These are phyloP conservation scores for Hortiboletus campestris DNA, from an alignment of 768 basidiomycete genomes.

Conservation along the genomic window DNA sequence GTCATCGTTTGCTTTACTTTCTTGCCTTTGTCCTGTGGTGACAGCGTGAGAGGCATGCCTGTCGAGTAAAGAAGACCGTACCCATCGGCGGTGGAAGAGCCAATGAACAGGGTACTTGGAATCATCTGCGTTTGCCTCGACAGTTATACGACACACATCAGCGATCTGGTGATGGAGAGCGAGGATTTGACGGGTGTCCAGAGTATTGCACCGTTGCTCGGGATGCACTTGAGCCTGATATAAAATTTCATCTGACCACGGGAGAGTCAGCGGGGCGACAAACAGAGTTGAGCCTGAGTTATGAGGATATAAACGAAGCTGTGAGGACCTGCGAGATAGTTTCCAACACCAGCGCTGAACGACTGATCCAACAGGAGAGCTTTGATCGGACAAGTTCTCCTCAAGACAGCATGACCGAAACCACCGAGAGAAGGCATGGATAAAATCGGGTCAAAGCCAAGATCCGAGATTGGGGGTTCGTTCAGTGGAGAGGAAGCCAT, in stretches of 20 bases:
- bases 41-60: slow-evolving; percentile 13
- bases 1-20: slow-evolving; percentile 44
- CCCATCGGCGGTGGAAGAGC: slow-evolving; percentile 73
- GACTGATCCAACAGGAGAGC: slow-evolving; percentile 76
- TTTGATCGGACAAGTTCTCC: slow-evolving; percentile 65
- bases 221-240: slow-evolving; percentile 76
- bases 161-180: slow-evolving; percentile 51
- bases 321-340: slow-evolving; percentile 70
- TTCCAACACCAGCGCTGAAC: slow-evolving; percentile 79
- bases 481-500: slow-evolving; percentile 53
- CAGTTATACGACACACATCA: slow-evolving; percentile 58
- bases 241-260: slow-evolving; percentile 58
- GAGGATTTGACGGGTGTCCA: slow-evolving; percentile 48
- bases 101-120: slow-evolving; percentile 63
- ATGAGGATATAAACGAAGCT: background rate
- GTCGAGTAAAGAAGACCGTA: slow-evolving; percentile 16
- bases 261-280: background rate
- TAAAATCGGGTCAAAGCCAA: slow-evolving; percentile 78
- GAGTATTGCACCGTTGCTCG: slow-evolving; percentile 57
- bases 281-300: background rate
- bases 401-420: slow-evolving; percentile 48
- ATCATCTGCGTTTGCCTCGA: slow-evolving; percentile 69
- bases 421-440: slow-evolving; percentile 57
- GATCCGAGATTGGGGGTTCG: slow-evolving; percentile 67
- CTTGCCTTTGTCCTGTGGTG: slow-evolving; percentile 57